phyloP scores from a whole-genome alignment of 2,329 filamentous ascomycete genomes.

The Coniochaeta sp. region DNA sequence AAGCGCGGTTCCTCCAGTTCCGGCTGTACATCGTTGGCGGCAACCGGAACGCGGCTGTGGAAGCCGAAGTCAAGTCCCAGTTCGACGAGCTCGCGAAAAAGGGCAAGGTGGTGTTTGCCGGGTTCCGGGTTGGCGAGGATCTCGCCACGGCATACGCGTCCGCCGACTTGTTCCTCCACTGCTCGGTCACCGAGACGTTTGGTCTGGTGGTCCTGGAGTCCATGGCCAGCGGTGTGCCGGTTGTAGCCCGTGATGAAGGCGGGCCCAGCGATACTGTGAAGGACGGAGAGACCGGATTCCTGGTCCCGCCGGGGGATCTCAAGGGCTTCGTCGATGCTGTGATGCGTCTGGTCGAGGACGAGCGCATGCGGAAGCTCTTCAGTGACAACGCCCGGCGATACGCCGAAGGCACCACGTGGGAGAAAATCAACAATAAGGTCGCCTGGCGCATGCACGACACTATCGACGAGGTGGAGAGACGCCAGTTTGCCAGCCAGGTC shows the following conservation, averaged over 20 bases:
- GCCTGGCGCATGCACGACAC: conserved; percentile 54
- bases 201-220: conserved; percentile 63
- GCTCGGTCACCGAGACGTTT: conserved; percentile 65
- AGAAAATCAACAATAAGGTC: conserved; percentile 63
- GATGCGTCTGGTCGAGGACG: conserved; percentile 38
- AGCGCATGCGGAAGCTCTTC: conserved; percentile 35
- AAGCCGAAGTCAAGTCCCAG: conserved; percentile 51
- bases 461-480: conserved; percentile 35
- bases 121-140: conserved; percentile 53
- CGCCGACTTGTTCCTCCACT: conserved; percentile 64
- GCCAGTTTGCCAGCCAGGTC: conserved; percentile 6
- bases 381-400: conserved; percentile 40
- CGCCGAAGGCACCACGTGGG: conserved; percentile 61
- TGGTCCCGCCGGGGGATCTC: conserved; percentile 53
- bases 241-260: conserved; percentile 62
- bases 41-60: conserved; percentile 57
- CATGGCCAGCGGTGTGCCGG: conserved; percentile 64
- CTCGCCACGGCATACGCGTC: conserved; percentile 62
- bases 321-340: conserved; percentile 49
- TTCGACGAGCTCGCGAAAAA: conserved; percentile 42
- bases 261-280: conserved; percentile 61
- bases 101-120: conserved; percentile 57
- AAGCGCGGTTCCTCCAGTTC: conserved; percentile 47
- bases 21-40: conserved; percentile 62
- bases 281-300: conserved; percentile 51